phyloP scores from a whole-genome alignment of 768 basidiomycete genomes.

The Galerina sulciceps region DNA sequence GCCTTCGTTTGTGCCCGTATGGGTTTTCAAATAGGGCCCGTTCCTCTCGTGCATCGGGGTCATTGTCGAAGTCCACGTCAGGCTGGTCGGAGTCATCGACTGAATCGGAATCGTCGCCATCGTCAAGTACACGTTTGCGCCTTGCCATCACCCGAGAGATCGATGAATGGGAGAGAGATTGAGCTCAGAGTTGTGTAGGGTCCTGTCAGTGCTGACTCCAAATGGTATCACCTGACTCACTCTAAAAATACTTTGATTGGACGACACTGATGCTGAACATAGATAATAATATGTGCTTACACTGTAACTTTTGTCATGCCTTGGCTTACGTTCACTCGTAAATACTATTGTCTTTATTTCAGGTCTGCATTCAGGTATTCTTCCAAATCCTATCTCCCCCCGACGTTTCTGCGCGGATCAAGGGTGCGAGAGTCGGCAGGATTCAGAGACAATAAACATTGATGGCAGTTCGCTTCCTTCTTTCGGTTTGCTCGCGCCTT shows the following conservation, averaged over 20 bases:
- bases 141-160: constrained; percentile 59
- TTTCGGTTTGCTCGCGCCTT: not conserved
- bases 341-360: constrained; percentile 14
- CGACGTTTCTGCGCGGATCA: constrained; percentile 20
- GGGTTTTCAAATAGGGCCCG: constrained; percentile 79
- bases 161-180: not conserved
- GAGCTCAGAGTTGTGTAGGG: too few species aligned
- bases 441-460: constrained; percentile 12
- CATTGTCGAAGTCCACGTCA: constrained; percentile 49
- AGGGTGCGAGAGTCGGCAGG: constrained; percentile 13
- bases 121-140: constrained; percentile 75
- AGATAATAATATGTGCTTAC: too few species aligned
- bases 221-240: constrained; percentile 16
- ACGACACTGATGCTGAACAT: too few species aligned
- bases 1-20: constrained; percentile 70
- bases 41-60: constrained; percentile 72
- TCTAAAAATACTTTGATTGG: too few species aligned
- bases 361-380: not conserved
- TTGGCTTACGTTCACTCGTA: not conserved
- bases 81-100: constrained; percentile 59
- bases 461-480: constrained; percentile 10
- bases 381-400: constrained; percentile 3
- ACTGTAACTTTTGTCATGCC: too few species aligned
- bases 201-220: too few species aligned
- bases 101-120: constrained; percentile 76